Evolutionary conservation across 2,329 filamentous ascomycete species (phyloP).

Genomic region (Escovopsis weberi): DNA sequence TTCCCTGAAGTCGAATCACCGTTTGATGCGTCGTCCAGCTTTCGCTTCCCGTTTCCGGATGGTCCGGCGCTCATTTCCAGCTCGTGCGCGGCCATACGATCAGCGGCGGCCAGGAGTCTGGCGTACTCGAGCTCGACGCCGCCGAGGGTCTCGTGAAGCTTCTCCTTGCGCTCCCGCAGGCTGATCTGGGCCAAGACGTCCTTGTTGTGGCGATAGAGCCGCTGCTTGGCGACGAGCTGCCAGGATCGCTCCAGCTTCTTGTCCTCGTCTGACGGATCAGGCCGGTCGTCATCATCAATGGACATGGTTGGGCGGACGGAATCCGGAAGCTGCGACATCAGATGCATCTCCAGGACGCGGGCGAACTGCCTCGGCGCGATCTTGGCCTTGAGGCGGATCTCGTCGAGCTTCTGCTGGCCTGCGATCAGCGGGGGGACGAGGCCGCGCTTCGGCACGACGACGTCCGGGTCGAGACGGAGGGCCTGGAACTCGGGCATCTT

Average conservation of each 20-base stretch:
- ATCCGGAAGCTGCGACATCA: conserved; percentile 44
- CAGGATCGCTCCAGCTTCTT: conserved; percentile 54
- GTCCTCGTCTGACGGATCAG: conserved; percentile 35
- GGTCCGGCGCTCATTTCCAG: conserved; percentile 2
- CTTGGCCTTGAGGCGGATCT: conserved; percentile 48
- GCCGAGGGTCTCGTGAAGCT: conserved; percentile 53
- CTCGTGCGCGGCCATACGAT: conserved; percentile 21
- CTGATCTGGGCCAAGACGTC: conserved; percentile 59
- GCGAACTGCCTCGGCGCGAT: conserved; percentile 65
- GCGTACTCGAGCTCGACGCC: conserved; percentile 60
- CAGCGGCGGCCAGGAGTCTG: conserved; percentile 39
- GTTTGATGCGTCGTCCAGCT: conserved; percentile 18
- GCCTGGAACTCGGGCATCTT: conserved; percentile 40
- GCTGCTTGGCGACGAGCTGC: conserved; percentile 61
- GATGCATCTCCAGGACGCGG: conserved; percentile 61
- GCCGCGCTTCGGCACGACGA: conserved; percentile 34
- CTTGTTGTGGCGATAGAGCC: conserved; percentile 61
- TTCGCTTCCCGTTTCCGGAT: conserved; percentile 31
- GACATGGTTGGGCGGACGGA: conserved; percentile 39
- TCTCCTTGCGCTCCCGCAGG: conserved; percentile 50
- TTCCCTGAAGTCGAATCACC: conserved; percentile 22
- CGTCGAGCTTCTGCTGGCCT: conserved; percentile 39
- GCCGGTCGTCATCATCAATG: conserved; percentile 22
- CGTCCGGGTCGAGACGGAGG: conserved; percentile 38
- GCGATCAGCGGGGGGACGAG: conserved; percentile 38